Evolutionary conservation across 2,329 filamentous ascomycete species (phyloP).

Genomic region (Aspergillus pseudotamarii): DNA sequence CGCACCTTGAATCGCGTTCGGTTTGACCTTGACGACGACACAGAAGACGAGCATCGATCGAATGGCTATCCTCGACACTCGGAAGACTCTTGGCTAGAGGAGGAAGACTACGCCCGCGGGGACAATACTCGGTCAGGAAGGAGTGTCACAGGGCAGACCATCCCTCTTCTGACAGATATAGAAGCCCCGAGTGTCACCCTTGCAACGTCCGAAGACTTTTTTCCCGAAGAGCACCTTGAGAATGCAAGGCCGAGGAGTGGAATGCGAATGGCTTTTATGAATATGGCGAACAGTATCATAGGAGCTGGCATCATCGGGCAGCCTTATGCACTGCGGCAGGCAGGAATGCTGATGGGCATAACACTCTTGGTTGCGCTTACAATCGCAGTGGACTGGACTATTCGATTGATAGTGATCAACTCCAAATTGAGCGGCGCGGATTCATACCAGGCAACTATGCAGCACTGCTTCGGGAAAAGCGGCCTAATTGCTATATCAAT

Average conservation of each 20-base stretch:
- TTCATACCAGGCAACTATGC: constrained; percentile 93
- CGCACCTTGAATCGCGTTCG: constrained; percentile 73
- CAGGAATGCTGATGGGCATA: constrained; percentile 79
- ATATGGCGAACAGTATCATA: constrained; percentile 99
- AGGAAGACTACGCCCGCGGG: constrained; percentile 62
- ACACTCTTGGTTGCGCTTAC: constrained; percentile 78
- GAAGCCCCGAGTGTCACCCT: constrained; percentile 79
- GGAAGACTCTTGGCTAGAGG: constrained; percentile 53
- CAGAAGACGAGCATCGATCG: constrained; percentile 30
- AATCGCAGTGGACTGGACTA: constrained; percentile 92
- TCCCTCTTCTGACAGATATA: constrained; percentile 78
- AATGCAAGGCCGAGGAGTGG: constrained; percentile 77
- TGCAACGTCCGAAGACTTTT: constrained; percentile 61
- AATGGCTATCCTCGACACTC: constrained; percentile 35
- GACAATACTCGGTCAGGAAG: constrained; percentile 40
- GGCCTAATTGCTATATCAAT: constrained; percentile 87
- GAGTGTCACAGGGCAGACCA: constrained; percentile 52
- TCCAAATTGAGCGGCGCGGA: constrained; percentile 92
- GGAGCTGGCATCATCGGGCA: constrained; percentile 76
- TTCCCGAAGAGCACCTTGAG: constrained; percentile 62
- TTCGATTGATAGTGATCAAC: constrained; percentile 94
- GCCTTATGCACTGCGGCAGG: constrained; percentile 93
- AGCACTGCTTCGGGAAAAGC: constrained; percentile 87
- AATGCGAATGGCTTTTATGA: constrained; percentile 91
- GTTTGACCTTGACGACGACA: constrained; percentile 61